A percentile compares a stretch with the other conserved stretches of the same genome.
Evolutionary conservation across 768 basidiomycete genomes (phyloP).

Genomic region (Naganishia kalamii): DNA sequence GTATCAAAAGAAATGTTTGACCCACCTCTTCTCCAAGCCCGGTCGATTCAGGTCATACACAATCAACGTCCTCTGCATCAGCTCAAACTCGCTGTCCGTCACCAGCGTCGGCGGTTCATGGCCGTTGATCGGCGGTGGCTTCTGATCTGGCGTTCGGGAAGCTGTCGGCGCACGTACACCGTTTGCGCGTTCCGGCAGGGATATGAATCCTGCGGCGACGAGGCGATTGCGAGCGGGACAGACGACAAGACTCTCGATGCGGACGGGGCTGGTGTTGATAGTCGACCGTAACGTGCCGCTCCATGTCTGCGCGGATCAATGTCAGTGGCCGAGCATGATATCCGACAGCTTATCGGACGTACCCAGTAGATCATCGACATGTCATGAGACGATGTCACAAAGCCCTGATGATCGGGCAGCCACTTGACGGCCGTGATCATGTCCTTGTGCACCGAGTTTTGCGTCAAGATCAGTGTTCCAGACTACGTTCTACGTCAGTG

Average conservation of each 20-base stretch:
- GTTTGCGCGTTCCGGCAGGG: constrained; percentile 14
- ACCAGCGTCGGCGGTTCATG: constrained; percentile 54
- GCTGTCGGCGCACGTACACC: constrained; percentile 34
- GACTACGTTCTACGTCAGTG: neutral
- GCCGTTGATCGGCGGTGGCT: constrained; percentile 59
- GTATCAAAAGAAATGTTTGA: neutral
- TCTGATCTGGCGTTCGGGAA: constrained; percentile 27
- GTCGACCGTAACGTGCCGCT: constrained; percentile 65
- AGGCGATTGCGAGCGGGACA: constrained; percentile 77
- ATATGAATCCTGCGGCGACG: constrained; percentile 64
- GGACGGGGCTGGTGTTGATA: constrained; percentile 66
- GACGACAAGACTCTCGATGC: constrained; percentile 78
- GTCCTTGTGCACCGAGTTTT: constrained; percentile 56
- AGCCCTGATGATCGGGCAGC: constrained; percentile 81
- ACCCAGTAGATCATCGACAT: constrained; percentile 48
- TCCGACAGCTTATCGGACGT: constrained; percentile 74
- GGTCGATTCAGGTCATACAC: constrained; percentile 58
- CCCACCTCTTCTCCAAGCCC: constrained; percentile 8
- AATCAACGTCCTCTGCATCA: constrained; percentile 56
- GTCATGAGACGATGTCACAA: constrained; percentile 51
- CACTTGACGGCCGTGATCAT: constrained; percentile 79
- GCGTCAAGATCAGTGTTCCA: constrained; percentile 8
- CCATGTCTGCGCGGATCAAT: constrained; percentile 54
- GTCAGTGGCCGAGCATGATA: constrained; percentile 29
- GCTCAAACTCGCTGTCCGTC: constrained; percentile 25